These are phyloP conservation scores for Coemansia sp. DNA, from an alignment of 192 early-diverging fungal genomes.

Conservation along the genomic window DNA sequence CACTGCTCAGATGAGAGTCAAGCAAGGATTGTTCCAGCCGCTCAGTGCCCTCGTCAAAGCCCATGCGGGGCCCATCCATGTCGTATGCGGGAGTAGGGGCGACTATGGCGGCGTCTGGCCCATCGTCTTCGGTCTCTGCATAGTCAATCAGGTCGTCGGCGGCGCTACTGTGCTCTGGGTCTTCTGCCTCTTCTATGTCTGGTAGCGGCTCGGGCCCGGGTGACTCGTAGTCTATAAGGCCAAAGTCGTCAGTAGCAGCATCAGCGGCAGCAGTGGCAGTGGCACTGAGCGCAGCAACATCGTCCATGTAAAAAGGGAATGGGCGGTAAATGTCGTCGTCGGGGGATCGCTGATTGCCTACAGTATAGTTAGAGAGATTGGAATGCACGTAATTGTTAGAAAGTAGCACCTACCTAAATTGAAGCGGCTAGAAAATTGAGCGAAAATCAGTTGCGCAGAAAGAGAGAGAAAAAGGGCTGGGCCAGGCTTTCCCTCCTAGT, in stretches of 20 bases:
- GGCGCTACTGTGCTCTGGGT: not conserved
- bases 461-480: not conserved
- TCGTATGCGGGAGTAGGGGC: not conserved
- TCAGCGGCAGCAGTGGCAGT: not conserved
- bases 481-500: not conserved
- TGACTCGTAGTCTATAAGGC: slow-evolving; percentile 47
- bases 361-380: not conserved
- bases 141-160: slow-evolving; percentile 26
- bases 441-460: not conserved
- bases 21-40: slow-evolving; percentile 1
- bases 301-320: not conserved
- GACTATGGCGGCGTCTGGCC: not conserved
- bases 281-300: slow-evolving; percentile 2
- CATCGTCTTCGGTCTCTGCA: slow-evolving; percentile 14
- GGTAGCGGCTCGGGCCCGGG: slow-evolving; percentile 14
- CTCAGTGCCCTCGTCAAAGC: not conserved
- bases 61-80: not conserved
- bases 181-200: not conserved
- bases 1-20: not conserved
- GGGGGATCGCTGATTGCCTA: not conserved
- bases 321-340: not conserved
- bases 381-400: not conserved
- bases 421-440: not conserved
- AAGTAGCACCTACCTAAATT: not conserved
- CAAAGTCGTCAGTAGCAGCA: slow-evolving; percentile 34